Conservation (phyloP, 805 yeast species). For the Torulaspora franciscae region DNA sequence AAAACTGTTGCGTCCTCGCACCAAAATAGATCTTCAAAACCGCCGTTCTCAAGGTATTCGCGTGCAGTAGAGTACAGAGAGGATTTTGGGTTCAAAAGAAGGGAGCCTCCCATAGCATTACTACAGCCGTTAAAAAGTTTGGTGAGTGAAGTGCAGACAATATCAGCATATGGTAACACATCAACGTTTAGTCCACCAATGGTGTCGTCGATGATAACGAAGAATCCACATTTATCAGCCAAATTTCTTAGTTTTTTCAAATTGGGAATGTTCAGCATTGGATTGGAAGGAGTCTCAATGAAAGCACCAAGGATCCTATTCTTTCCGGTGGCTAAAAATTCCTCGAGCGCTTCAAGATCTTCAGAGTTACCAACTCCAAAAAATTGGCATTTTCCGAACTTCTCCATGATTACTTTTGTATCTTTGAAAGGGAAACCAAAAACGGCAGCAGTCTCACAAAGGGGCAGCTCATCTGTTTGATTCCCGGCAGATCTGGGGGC, state of each 20-base stretch:
- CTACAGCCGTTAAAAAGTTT: slow-evolving; percentile 91
- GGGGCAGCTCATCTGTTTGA: not conserved
- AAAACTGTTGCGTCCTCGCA: slow-evolving; percentile 86
- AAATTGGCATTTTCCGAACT: slow-evolving; percentile 77
- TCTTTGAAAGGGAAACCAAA: slow-evolving; percentile 94
- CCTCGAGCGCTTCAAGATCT: slow-evolving; percentile 58
- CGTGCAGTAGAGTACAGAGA: slow-evolving; percentile 46
- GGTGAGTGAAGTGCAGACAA: slow-evolving; percentile 83
- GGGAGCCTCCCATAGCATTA: slow-evolving; percentile 87
- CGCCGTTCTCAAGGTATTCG: slow-evolving; percentile 40
- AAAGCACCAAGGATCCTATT: slow-evolving; percentile 56
- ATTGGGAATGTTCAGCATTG: slow-evolving; percentile 76
- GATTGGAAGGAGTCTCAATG: slow-evolving; percentile 91
- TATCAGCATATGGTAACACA: slow-evolving; percentile 68
- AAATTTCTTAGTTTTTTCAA: slow-evolving; percentile 53
- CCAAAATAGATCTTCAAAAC: slow-evolving; percentile 72
- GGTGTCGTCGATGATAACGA: slow-evolving; percentile 82
- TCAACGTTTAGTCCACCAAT: slow-evolving; percentile 69
- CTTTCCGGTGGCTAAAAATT: slow-evolving; percentile 48
- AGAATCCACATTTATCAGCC: slow-evolving; percentile 60
- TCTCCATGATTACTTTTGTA: slow-evolving; percentile 72
- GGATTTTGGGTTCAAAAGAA: slow-evolving; percentile 64
- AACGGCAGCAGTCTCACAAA: slow-evolving; percentile 48
- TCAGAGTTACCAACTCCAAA: slow-evolving; percentile 77
- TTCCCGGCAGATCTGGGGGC: too few species aligned